Percentiles rank a stretch among this genome's conserved stretches.
These are phyloP conservation scores for Zymoseptoria passerinii DNA, from an alignment of 2,329 filamentous ascomycete genomes.

Conservation along the genomic window DNA sequence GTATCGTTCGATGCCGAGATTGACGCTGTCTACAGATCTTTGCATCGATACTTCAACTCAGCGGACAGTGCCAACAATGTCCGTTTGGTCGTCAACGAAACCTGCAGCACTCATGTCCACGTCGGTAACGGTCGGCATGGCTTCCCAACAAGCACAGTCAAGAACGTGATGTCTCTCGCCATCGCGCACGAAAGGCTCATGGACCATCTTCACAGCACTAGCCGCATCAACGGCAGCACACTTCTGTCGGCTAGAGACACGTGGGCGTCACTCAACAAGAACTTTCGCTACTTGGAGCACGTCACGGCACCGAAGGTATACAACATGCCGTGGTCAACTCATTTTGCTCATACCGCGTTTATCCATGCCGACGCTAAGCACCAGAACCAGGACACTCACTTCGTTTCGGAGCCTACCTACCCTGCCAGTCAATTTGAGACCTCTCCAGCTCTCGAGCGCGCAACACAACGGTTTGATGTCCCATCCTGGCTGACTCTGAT, in stretches of 20 bases:
- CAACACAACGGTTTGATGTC: slow-evolving; percentile 3
- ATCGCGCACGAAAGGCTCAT: slow-evolving; percentile 25
- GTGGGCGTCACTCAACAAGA: background rate
- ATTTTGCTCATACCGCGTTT: slow-evolving; percentile 2
- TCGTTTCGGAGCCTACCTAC: background rate
- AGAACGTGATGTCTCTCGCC: slow-evolving; percentile 22
- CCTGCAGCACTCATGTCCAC: slow-evolving; percentile 27
- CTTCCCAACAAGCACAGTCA: slow-evolving; percentile 20
- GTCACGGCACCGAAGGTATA: background rate
- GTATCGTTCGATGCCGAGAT: slow-evolving; percentile 12
- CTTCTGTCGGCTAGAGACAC: background rate
- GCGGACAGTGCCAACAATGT: slow-evolving; percentile 3
- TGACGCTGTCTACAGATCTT: slow-evolving; percentile 7
- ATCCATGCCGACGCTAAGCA: background rate
- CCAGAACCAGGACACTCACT: background rate
- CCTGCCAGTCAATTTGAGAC: background rate
- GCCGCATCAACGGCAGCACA: slow-evolving; percentile 11
- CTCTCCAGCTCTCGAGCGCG: background rate
- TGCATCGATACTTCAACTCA: slow-evolving; percentile 8
- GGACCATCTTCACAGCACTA: slow-evolving; percentile 20
- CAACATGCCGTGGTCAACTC: slow-evolving; percentile 10
- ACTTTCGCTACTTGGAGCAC: background rate
- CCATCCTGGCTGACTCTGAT: slow-evolving; percentile 8
- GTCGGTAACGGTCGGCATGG: slow-evolving; percentile 22
- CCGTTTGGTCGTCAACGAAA: slow-evolving; percentile 18